Evolutionary conservation across 495 filamentous ascomycete genomes (phyloP), one percentile per base, ranked within the genome.

Genomic region (Aspergillus nanangensis): DNA sequence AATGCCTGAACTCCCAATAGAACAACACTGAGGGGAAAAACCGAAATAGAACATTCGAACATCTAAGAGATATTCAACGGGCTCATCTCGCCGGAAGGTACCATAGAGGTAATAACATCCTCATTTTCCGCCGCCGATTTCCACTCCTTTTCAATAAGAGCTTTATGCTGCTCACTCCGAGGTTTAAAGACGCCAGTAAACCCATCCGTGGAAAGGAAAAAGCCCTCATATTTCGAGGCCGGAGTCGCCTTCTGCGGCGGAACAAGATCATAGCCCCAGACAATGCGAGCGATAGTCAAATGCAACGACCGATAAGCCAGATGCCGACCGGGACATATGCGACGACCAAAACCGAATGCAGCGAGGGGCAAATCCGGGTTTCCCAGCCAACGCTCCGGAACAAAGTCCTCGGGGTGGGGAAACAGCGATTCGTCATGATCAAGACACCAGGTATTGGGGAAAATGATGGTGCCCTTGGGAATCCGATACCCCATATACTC

Each of bases 401-500:
- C 11, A 17, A 47, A 47, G 1, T 22, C 15, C 13, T n/a, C 8
- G 0, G 45, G 36, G 8, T 41, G 2, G 3, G 3, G 21, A 7
- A 20, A 47, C 0, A 33, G 10, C 17, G 18, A 13, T 1, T 22
- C 25, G 14, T 40, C 36, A 2, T 31, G 18, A 0, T 47, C 23
- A 18, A 41, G 15, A 0, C 33, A 9, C 48, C 48, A 50, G n/a
- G 33, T 34, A n/a, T 45, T 50, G 14, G 42, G 19, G 0, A 50
- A 24, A 4, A 50, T 24, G 0, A 31, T 45, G 0, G 41, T 18
- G 1, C 18, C 36, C n/a, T 34, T 20, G 0, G 48, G 48, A 10
- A 50, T 45, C 1, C 11, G 19, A 20, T 45, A 50, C 0, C 48
- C 48, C 32, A 9, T 4, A 13, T 38, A 38, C 5, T 7, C 18